Evolutionary conservation across 768 basidiomycete genomes (phyloP), one percentile per base, ranked within the genome.

Genomic region (Mycena vitilis): DNA sequence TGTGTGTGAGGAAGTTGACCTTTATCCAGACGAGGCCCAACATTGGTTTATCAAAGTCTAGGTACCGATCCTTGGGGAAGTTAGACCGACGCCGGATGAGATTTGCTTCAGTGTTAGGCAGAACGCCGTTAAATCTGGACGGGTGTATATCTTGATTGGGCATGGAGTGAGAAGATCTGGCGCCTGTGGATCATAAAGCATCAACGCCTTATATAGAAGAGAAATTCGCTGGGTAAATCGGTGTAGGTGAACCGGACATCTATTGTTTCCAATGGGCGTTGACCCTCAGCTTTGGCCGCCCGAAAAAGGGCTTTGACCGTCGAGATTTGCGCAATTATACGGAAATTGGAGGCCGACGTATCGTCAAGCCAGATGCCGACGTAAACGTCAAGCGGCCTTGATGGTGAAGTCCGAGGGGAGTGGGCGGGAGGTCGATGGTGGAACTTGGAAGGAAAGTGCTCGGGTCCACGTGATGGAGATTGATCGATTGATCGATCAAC

Each of bases 301-400:
- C 30, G 30, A 30, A 30, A 30, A 30, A 30, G 30, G 5, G 40
- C 40, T 40, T 40, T 40, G 40, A 8, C 40, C 40, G 10, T 40
- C 40, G 15, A 5, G 30, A 30, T 30, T 30, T 5, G 40, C 15
- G 40, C 40, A 40, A 40, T 40, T 40, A 15, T 2, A 11, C 15
- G 40, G 40, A 15, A 40, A 22, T 7, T 23, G 18, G 54, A 55
- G 40, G 40, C 37, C 54, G 54, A 55, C 54, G 54, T 22, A 22
- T 38, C 20, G 48, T 49, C 48, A 55, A 38, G 37, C 38, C 54
- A 8, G n/a, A 9, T n/a, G 54, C 54, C 54, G 54, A 55, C 54
- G 54, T 55, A 36, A 38, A 38, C 54, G 54, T 55, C 54, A 55
- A 16, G 54, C 54, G 20, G 54, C 54, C 54, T 55, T 37, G 54